Evolutionary conservation across 2,329 filamentous ascomycete species (phyloP), one percentile per base, ranked within the genome.

Genomic region (Penicillium nordicum): DNA sequence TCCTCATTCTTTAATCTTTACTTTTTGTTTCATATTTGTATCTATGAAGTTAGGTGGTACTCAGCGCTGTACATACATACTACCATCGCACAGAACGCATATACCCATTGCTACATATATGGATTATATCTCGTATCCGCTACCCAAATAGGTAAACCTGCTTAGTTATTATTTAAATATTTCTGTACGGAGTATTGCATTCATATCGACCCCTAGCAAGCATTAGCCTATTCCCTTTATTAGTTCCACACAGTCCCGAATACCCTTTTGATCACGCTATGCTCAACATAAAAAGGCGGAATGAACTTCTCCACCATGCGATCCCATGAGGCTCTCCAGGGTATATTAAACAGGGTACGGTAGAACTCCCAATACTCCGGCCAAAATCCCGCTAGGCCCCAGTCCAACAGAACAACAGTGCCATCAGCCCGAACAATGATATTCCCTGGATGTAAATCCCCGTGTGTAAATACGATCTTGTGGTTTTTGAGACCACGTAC

Each of bases 21-120:
- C 38, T 44, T 54, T 32, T 57, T 53, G 23, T 23, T 25, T 49
- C 37, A 40, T 45, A 12, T 45, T 53, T 49, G 25, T 42, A 43
- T 57, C 45, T 43, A 25, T 38, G 30, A 40, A 4, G 37, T 18
- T 29, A 42, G 23, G 21, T 25, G 8, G 1, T 25, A 42, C 14
- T n/a, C 23, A n/a, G 40, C 40, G 40, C 37, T 42, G 21, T 34
- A 32, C 40, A 42, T 36, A 44, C 23, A 51, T 44, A 43, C 2
- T 25, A 27, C 21, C 11, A 42, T 21, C 25, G 9, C n/a, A 34
- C 23, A 46, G 14, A 32, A 45, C 14, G 4, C 12, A 46, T 46
- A 46, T 16, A n/a, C 11, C 5, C 4, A 18, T 47, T 12, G 2
- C 4, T 34, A 32, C 32, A 16, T 36, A n/a, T 21, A 11, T 2